These are phyloP conservation scores for Fusarium sp. DNA, from an alignment of 2,329 filamentous ascomycete species.

Conservation along the genomic window DNA sequence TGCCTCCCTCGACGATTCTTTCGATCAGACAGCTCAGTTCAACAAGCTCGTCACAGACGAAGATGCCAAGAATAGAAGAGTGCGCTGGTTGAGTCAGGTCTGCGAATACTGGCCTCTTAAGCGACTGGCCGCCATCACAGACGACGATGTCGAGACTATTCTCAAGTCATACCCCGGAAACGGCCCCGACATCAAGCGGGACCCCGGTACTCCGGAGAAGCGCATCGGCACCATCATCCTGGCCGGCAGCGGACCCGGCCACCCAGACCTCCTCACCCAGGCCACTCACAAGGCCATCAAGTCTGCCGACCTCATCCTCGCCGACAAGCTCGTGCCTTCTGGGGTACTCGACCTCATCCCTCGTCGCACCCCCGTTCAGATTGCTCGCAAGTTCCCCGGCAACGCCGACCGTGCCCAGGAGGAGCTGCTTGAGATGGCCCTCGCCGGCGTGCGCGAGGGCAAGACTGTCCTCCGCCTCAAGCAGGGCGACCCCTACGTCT, in stretches of 20 bases:
- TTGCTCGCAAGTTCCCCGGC: conserved; percentile 96
- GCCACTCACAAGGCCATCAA: conserved; percentile 83
- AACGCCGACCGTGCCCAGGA: conserved; percentile 95
- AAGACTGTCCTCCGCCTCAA: conserved; percentile 90
- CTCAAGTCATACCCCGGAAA: conserved; percentile 75
- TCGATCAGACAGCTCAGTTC: conserved; percentile 83
- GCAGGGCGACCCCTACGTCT: conserved; percentile 96
- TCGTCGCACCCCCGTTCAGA: conserved; percentile 87
- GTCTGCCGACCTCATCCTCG: conserved; percentile 81
- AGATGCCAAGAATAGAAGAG: conserved; percentile 81
- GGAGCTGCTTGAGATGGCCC: conserved; percentile 84
- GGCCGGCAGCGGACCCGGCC: conserved; percentile 91
- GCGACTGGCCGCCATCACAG: conserved; percentile 81
- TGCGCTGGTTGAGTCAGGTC: conserved; percentile 94
- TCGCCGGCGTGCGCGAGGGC: conserved; percentile 74
- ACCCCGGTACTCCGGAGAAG: conserved; percentile 27
- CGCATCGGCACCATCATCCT: conserved; percentile 80
- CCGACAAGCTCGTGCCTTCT: conserved; percentile 87
- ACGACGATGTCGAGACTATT: conserved; percentile 81
- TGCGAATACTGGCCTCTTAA: conserved; percentile 98
- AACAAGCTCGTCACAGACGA: conserved; percentile 84
- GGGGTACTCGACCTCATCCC: conserved; percentile 91
- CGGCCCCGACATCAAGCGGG: conserved; percentile 38
- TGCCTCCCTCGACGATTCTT: conserved; percentile 73
- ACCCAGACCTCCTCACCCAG: conserved; percentile 89